Base-by-base conservation (phyloP, 2,329 filamentous ascomycete genomes). In the Diaporthe destruens region DNA sequence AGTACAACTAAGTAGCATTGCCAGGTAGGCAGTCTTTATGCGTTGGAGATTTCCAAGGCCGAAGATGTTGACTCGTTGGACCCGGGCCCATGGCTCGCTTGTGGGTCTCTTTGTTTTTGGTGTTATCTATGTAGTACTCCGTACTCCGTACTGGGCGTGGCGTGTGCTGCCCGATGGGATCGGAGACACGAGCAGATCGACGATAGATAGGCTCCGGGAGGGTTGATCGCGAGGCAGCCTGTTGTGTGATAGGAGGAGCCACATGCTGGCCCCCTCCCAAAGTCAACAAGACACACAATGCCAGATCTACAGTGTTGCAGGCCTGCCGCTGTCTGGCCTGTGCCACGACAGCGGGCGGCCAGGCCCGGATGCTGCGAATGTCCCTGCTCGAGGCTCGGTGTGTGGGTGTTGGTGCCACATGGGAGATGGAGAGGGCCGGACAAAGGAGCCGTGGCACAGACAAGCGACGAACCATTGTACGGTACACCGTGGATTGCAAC, bases 251-350 rank as follows among this genome's bases (percentile, higher is more conserved):
- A 53, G 61, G 59, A 36, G 34, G 42, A 49, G 44, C 44, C 47
- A n/a, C 47, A 25, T 25, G 6, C 47, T 51, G 29, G 25, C 29
- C 44, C 39, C 39, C 39, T 14, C 18, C 12, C 39, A 14, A 23
- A 66, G 61, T 66, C 61, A 66, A 66, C 47, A 66, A 66, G 53
- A 51, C 47, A 51, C 47, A 20, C 49, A 25, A 36, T 49, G 36
- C 20, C 14, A 0, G 7, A 32, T 66, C 12, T 29, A 29, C 29
- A 5, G 29, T 29, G 5, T 23, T 23, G 61, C 61, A 66, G 61
- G 47, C 61, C 47, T 66, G 61, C 61, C 61, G 61, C 61, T 66
- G 61, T 66, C 61, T 66, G 61, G 61, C 61, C 61, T 66, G 61
- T 66, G 61, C 61, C 61, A 66, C 61, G 61, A 66, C 61, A 66